Percentiles rank a stretch among this genome's conserved stretches.
phyloP scores from a whole-genome alignment of 352 stramenopile genomes.

The Phytopythium litorale region DNA sequence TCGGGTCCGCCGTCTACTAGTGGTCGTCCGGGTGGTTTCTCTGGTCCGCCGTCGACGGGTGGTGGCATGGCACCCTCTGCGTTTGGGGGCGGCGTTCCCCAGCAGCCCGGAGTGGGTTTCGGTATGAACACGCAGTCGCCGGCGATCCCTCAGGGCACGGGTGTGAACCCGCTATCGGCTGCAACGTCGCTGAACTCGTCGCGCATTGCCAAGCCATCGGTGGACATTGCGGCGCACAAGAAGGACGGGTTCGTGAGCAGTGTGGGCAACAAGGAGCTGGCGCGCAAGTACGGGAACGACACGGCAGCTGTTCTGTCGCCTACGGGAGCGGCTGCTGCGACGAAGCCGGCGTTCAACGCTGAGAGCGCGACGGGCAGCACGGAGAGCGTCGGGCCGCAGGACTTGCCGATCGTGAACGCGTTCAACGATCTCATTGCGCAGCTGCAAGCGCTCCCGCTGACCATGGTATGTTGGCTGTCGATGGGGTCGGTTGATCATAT shows the following conservation, averaged over 20 bases:
- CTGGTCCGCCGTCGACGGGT: constrained; percentile 29
- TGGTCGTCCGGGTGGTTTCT: constrained; percentile 29
- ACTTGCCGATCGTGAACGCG: constrained; percentile 72
- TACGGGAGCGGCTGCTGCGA: constrained; percentile 14
- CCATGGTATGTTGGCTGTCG: constrained; percentile 54
- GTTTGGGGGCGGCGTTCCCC: constrained; percentile 26
- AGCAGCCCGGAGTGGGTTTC: constrained; percentile 31
- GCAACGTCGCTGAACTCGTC: constrained; percentile 55
- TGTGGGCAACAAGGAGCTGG: constrained; percentile 84
- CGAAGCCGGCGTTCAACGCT: constrained; percentile 39
- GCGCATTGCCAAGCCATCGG: constrained; percentile 73
- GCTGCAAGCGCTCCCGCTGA: constrained; percentile 67
- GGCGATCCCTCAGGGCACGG: constrained; percentile 57
- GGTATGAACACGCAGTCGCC: constrained; percentile 20
- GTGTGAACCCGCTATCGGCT: constrained; percentile 64
- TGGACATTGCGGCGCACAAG: constrained; percentile 80
- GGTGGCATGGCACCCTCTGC: constrained; percentile 20
- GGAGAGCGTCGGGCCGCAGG: constrained; percentile 67
- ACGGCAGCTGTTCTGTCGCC: constrained; percentile 63
- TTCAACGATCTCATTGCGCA: constrained; percentile 81
- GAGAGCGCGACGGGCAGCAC: constrained; percentile 59
- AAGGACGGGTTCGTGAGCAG: constrained; percentile 84
- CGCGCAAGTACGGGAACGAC: constrained; percentile 82
- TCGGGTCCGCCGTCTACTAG: constrained; percentile 52
- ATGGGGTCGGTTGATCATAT: neutral